These are phyloP conservation scores for Melanogaster broomeanus DNA, from an alignment of 768 basidiomycete genomes.

Conservation along the genomic window DNA sequence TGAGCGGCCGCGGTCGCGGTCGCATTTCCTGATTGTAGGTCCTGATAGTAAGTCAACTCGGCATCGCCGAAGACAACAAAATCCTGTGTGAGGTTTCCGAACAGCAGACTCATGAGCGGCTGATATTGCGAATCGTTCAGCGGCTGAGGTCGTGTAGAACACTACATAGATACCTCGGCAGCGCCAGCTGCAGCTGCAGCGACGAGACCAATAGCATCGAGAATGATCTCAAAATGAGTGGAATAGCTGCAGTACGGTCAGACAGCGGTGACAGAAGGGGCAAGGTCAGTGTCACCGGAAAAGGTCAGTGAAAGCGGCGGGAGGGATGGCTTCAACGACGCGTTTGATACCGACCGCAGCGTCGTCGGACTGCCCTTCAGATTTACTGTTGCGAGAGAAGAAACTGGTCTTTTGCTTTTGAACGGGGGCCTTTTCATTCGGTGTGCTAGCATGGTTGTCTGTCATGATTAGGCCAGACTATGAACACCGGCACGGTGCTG, in stretches of 20 bases:
- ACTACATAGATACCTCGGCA: constrained; percentile 56
- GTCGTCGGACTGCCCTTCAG: constrained; percentile 18
- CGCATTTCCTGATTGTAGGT: too few species aligned
- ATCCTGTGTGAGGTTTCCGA: constrained; percentile 75
- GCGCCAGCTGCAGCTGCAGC: constrained; percentile 79
- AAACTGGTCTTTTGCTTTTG: constrained; percentile 36
- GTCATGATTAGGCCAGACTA: constrained; percentile 37
- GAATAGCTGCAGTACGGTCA: constrained; percentile 56
- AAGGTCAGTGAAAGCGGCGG: constrained; percentile 44
- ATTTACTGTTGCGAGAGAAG: constrained; percentile 43
- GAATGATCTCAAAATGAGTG: constrained; percentile 63
- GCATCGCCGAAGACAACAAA: constrained; percentile 60
- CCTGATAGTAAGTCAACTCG: too few species aligned
- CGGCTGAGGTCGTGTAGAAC: neutral
- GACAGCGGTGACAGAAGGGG: neutral
- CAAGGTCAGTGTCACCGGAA: constrained; percentile 43
- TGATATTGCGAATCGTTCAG: constrained; percentile 23
- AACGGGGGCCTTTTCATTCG: constrained; percentile 43
- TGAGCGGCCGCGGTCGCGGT: too few species aligned
- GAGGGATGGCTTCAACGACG: constrained; percentile 31
- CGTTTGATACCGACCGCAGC: constrained; percentile 14
- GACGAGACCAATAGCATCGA: constrained; percentile 72
- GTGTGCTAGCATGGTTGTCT: constrained; percentile 42
- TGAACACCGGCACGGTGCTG: too few species aligned
- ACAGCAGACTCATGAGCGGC: constrained; percentile 82